phyloP scores from a whole-genome alignment of 257 asterid species.

The Solanum rostratum region DNA sequence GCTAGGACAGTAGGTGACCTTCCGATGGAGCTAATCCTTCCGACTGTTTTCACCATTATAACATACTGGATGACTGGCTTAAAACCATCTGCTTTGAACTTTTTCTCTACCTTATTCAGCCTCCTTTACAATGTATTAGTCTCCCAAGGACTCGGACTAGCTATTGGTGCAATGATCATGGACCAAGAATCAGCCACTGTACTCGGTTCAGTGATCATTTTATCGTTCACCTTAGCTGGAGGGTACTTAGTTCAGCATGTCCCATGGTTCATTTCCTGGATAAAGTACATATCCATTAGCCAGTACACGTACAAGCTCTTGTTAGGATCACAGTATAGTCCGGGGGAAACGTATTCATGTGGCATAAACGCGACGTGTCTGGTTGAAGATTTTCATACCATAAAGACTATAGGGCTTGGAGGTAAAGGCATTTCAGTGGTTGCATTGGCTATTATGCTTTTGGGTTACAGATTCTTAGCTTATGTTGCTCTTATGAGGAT shows the following conservation, averaged over 20 bases:
- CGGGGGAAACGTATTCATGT: constrained; percentile 41
- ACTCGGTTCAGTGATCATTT: constrained; percentile 54
- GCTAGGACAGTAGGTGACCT: constrained; percentile 66
- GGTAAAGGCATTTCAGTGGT: constrained; percentile 14
- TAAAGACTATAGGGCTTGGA: constrained; percentile 42
- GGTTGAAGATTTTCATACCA: constrained; percentile 43
- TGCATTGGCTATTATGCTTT: constrained; percentile 47
- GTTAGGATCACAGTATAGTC: constrained; percentile 36
- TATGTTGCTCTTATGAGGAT: constrained; percentile 71
- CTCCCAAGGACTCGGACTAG: constrained; percentile 66
- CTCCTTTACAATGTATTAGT: constrained; percentile 40
- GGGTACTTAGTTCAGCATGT: constrained; percentile 65
- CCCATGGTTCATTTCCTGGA: constrained; percentile 52
- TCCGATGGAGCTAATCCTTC: constrained; percentile 80
- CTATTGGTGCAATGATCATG: constrained; percentile 68
- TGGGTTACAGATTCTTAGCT: constrained; percentile 55
- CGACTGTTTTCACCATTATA: constrained; percentile 38
- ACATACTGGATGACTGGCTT: constrained; percentile 83
- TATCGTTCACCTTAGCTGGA: constrained; percentile 42
- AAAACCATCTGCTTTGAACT: constrained; percentile 21
- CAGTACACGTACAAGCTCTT: constrained; percentile 56
- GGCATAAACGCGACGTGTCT: constrained; percentile 14
- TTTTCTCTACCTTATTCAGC: constrained; percentile 33
- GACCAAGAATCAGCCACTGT: constrained; percentile 41
- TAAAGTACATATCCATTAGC: constrained; percentile 48